These are phyloP conservation scores for Blepharisma undulans DNA, from an alignment of 169 alveolate genomes.

Conservation along the genomic window DNA sequence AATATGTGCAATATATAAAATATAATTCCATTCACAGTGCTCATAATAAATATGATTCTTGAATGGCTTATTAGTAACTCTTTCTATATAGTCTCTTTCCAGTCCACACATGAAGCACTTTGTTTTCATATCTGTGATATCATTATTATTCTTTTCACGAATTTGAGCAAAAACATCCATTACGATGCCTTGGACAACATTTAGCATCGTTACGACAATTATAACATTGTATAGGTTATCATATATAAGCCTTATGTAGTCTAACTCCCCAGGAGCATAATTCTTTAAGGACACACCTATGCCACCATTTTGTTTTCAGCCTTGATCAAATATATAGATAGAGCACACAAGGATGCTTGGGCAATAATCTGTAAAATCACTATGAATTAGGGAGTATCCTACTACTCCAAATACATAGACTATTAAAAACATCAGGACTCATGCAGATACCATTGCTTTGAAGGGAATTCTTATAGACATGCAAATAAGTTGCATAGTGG, in stretches of 20 bases:
- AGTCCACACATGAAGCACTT: constrained; percentile 73
- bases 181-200: constrained; percentile 66
- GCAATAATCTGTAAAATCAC: constrained; percentile 6
- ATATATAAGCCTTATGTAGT: constrained; percentile 12
- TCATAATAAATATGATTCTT: constrained; percentile 43
- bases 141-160: constrained; percentile 58
- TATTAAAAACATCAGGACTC: not conserved
- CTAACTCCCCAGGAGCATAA: not conserved
- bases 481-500: constrained; percentile 4
- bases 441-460: not conserved
- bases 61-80: constrained; percentile 36
- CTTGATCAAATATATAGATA: constrained; percentile 25
- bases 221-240: constrained; percentile 45
- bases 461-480: not conserved
- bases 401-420: not conserved
- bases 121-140: constrained; percentile 67
- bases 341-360: constrained; percentile 23
- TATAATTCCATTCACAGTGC: constrained; percentile 64
- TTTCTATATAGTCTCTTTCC: constrained; percentile 58
- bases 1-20: constrained; percentile 61
- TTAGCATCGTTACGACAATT: constrained; percentile 42
- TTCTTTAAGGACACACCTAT: constrained; percentile 34
- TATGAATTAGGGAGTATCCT: not conserved
- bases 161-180: constrained; percentile 76
- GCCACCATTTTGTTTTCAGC: constrained; percentile 48